Base-by-base conservation (phyloP, 768 basidiomycete genomes). In the Phaffia australis region DNA sequence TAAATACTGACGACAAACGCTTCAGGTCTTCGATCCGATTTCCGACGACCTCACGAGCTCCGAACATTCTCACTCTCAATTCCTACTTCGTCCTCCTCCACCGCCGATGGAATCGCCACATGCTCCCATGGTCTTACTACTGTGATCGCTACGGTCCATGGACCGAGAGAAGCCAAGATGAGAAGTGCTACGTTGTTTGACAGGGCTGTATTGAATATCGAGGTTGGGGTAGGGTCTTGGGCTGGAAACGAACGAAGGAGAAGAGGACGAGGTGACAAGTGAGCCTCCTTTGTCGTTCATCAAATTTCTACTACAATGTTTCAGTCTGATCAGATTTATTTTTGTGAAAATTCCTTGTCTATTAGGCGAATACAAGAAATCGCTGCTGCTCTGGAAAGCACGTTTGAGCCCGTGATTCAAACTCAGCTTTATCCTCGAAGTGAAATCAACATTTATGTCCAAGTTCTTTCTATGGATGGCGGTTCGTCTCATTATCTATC, bases 321-420 rank as follows among this genome's bases (percentile, higher is more conserved):
- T 27, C 2, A 18, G 18, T 21, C 52, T 68, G 19, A 65, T 56
- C 57, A 64, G n/a, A 69, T 69, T 2, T 56, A 71, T 42, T 29
- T 69, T 27, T 63, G 52, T 19, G 47, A 56, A 32, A 5, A 19
- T 47, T 56, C 56, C 5, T 29, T 56, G 60, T 56, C 18, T 42
- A 15, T 46, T 71, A 94, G 93, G 77, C 89, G 91, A 19, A 81
- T 89, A 69, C 79, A 88, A 69, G 95, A 99, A 77, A 80, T 95
- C 70, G 88, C 87, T 15, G 81, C 89, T 2, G 84, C 86, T 27
- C 85, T 98, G 69, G 88, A 89, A 78, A 85, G 89, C 35, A 98
- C 95, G 0, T 98, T 99, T 74, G 94, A 98, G 74, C 91, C 93
- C 51, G 90, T 94, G 64, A 83, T 99, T 27, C 88, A 91, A 74